Base-by-base conservation (phyloP, 1,284 basidiomycete species). In the Lentinus polychrous region DNA sequence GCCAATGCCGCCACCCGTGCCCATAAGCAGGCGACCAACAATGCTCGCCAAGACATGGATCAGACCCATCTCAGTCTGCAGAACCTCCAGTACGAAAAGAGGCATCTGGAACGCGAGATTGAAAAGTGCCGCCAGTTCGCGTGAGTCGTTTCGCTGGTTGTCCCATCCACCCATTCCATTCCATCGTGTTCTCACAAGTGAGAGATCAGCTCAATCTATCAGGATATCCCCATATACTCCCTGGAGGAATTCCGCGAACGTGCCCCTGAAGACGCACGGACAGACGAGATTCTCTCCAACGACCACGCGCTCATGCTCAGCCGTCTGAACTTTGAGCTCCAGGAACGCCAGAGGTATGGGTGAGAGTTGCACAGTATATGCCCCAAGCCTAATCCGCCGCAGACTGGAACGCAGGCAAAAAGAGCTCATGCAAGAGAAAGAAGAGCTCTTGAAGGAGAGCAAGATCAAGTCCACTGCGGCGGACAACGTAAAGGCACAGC, bases 121-220 rank as follows among this genome's bases (percentile, higher is more conserved):
- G 87, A 90, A 59, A 91, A 91, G 64, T 91, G 87, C 65, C 77
- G 84, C 47, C 86, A 90, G 59, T 91, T 91, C 62, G 86, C 84
- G 87, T 91, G 61, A 61, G 85, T 59, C 48, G n/a, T 49, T 40
- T 33, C 12, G 33, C 23, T 31, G 24, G 31, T 42, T 20, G 20
- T 42, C 11, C 3, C 20, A 3, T 24, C 24, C 12, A 12, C 39
- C 23, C 43, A 40, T 46, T 36, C 45, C 44, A 8, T 33, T 35
- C 44, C 8, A 36, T 12, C 2, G 24, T 40, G 23, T 27, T 24
- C 43, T 24, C 36, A 33, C 32, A 36, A 24, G 14, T 55, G 31
- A 27, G 35, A 40, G 10, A 46, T 32, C 44, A 69, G 67, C 17
- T 89, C 86, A 32, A 81, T 88, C 46, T 89, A 88, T 61, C 88